Base-by-base conservation (phyloP, 371 early-diverging fungal species). In the Umbelopsis sp. region DNA sequence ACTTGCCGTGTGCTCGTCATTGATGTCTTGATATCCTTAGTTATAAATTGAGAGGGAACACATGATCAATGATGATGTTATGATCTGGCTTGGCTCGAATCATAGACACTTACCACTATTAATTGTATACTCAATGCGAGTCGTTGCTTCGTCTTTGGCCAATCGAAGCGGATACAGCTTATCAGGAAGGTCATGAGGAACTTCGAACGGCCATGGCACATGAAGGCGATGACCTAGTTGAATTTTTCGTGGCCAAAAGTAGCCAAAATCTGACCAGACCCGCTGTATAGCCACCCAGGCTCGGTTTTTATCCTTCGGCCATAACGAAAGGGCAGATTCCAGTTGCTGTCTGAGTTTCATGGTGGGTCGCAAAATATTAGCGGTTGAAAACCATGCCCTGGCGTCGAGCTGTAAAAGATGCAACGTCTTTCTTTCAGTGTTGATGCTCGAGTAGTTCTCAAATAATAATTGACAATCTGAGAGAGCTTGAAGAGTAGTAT, bases 171-270 rank as follows among this genome's bases (percentile, higher is more conserved):
- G 68, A 16, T 65, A 41, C 5, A 75, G 48, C 20, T 68, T 48
- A 51, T 72, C 70, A 22, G 51, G 57, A 3, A 35, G 57, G 35
- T 57, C 57, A 57, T 57, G 18, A 35, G 57, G 57, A 35, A 57
- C 57, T 7, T 68, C 48, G 46, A 71, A 73, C 29, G 65, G 18
- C 35, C 66, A 63, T 29, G 67, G 65, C 48, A 76, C 63, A 51
- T 76, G 76, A 24, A 66, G 29, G 41, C 63, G 66, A 35, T 63
- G 69, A 10, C 75, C 79, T 11, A 82, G 48, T 4, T 74, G 66
- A 9, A 82, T 70, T 32, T 76, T 76, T 45, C 77, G 71, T 11
- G 83, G 83, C 80, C 83, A 82, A n/a, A 82, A 68, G 57, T 74
- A 82, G 12, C 83, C 83, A 76, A 71, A 82, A 16, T 66, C 71